phyloP scores from a whole-genome alignment of 1,139 yeast genomes.

The Yamadazyma epiphylla region DNA sequence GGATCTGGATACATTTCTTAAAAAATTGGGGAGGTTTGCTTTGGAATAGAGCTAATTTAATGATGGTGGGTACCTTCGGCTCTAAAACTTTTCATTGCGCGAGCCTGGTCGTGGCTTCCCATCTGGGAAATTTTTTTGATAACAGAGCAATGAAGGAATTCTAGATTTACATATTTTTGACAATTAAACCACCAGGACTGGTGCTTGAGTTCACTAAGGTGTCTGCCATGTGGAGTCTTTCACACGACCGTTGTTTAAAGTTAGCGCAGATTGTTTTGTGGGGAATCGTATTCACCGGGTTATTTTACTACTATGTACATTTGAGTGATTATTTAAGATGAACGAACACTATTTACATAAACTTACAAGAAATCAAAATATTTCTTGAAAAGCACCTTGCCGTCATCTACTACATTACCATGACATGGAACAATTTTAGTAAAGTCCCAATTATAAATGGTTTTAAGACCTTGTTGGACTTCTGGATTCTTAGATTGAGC shows the following conservation, averaged over 20 bases:
- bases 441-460: slow-evolving; percentile 43
- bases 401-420: slow-evolving; percentile 52
- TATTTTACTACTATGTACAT: not conserved
- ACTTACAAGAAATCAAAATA: slow-evolving; percentile 10
- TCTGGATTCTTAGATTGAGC: slow-evolving; percentile 15
- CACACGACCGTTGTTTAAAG: not conserved
- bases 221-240: not conserved
- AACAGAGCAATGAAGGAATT: too few relatives aligned
- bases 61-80: too few relatives aligned
- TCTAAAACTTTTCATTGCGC: too few relatives aligned
- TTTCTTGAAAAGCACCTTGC: slow-evolving; percentile 26
- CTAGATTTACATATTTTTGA: too few relatives aligned
- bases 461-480: slow-evolving; percentile 23
- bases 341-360: too few relatives aligned
- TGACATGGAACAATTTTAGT: slow-evolving; percentile 53
- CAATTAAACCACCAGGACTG: too few relatives aligned
- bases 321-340: too few relatives aligned
- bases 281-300: too few relatives aligned
- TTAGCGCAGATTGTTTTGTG: too few relatives aligned
- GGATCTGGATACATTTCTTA: slow-evolving; percentile 26
- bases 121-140: too few relatives aligned
- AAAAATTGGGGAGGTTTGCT: not conserved
- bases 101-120: too few relatives aligned
- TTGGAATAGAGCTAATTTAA: not conserved
- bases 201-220: slow-evolving; percentile 8